A percentile compares a stretch with the other conserved stretches of the same genome.
phyloP scores from a whole-genome alignment of 2,329 filamentous ascomycete genomes.

The Hymenoscyphus infarciens region DNA sequence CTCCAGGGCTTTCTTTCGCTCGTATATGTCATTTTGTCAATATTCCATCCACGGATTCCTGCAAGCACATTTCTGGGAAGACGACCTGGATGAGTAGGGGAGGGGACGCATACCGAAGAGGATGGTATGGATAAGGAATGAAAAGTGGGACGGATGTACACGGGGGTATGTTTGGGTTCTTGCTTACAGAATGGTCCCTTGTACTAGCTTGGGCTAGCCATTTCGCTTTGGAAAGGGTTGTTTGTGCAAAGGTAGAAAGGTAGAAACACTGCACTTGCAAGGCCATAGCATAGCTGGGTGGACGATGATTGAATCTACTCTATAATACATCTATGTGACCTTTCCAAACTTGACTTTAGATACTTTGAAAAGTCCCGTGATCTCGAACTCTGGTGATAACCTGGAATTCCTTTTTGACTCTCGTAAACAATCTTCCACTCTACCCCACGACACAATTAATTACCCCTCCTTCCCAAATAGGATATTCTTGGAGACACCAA shows the following conservation, averaged over 20 bases:
- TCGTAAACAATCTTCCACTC: not conserved
- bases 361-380: not conserved
- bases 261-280: constrained; percentile 6
- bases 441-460: not conserved
- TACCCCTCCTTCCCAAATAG: not conserved
- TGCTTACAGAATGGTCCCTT: constrained; percentile 14
- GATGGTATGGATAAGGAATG: constrained; percentile 8
- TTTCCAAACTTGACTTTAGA: not conserved
- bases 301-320: constrained; percentile 15
- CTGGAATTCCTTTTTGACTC: not conserved
- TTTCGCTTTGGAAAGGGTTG: constrained; percentile 8
- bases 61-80: constrained; percentile 6
- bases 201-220: constrained; percentile 15
- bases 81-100: constrained; percentile 13
- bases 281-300: constrained; percentile 13
- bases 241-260: constrained; percentile 8
- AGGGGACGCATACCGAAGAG: constrained; percentile 17
- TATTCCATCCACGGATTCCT: constrained; percentile 20
- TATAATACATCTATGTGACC: not conserved
- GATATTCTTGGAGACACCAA: not conserved
- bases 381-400: not conserved
- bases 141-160: constrained; percentile 12
- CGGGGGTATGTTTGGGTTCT: constrained; percentile 13
- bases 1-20: constrained; percentile 29
- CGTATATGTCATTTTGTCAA: constrained; percentile 18